These are phyloP conservation scores for Beauveria bassiana DNA, from an alignment of 2,329 filamentous ascomycete species.

Conservation along the genomic window DNA sequence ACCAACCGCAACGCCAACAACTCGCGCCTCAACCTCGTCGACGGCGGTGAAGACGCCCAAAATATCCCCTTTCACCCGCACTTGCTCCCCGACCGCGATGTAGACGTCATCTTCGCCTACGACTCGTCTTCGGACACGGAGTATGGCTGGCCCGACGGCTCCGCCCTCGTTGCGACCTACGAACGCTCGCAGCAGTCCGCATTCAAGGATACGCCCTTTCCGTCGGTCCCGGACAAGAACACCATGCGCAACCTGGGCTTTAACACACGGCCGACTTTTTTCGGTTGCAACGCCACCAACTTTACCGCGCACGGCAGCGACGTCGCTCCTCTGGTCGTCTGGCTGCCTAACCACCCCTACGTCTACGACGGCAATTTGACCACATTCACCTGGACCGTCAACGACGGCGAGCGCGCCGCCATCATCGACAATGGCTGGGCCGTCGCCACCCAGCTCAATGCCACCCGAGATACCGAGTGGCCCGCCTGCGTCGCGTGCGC, in stretches of 20 bases:
- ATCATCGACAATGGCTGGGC: conserved; percentile 78
- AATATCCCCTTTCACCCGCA: conserved; percentile 75
- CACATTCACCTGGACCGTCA: conserved; percentile 61
- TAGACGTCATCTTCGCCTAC: conserved; percentile 76
- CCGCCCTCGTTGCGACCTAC: conserved; percentile 66
- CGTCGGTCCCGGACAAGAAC: conserved; percentile 61
- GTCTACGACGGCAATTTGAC: conserved; percentile 62
- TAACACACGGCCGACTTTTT: conserved; percentile 70
- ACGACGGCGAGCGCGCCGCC: conserved; percentile 54
- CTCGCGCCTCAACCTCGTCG: conserved; percentile 59
- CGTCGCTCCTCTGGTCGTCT: conserved; percentile 61
- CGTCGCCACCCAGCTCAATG: conserved; percentile 69
- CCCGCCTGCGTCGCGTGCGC: conserved; percentile 74
- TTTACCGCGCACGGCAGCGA: conserved; percentile 22
- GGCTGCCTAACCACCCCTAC: conserved; percentile 76
- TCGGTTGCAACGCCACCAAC: conserved; percentile 66
- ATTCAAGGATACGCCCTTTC: conserved; percentile 59
- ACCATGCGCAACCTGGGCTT: conserved; percentile 69
- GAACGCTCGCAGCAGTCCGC: conserved; percentile 50
- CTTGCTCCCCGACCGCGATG: conserved; percentile 61
- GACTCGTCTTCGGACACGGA: conserved; percentile 69
- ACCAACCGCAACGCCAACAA: conserved; percentile 49
- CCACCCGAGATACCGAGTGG: conserved; percentile 63
- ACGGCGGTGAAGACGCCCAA: conserved; percentile 70
- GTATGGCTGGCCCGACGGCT: conserved; percentile 69